A percentile compares a stretch with the other conserved stretches of the same genome.
phyloP scores from a whole-genome alignment of 2,329 filamentous ascomycete species.

The Cercospora nicotianae region DNA sequence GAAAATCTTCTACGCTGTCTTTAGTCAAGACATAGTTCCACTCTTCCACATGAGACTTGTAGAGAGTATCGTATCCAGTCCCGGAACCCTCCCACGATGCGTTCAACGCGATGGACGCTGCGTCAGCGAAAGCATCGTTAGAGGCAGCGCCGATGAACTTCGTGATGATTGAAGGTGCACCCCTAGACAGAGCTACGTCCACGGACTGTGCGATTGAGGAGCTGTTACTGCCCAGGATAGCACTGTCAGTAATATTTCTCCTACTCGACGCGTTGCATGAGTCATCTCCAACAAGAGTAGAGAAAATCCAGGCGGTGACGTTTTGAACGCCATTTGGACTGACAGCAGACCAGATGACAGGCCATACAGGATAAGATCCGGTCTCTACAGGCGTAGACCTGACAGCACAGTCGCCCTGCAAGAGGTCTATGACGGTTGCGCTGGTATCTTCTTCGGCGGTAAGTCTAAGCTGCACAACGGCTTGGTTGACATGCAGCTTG shows the following conservation, averaged over 20 bases:
- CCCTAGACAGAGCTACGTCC: conserved; percentile 54
- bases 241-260: conserved; percentile 46
- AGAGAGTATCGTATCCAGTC: conserved; percentile 57
- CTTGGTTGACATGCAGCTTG: conserved; percentile 63
- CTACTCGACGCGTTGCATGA: conserved; percentile 45
- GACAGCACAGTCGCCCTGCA: conserved; percentile 69
- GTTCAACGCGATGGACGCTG: conserved; percentile 55
- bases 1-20: conserved; percentile 64
- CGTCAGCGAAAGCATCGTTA: conserved; percentile 64
- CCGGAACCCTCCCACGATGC: conserved; percentile 54
- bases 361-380: conserved; percentile 52
- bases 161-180: conserved; percentile 56
- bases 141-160: conserved; percentile 71
- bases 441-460: conserved; percentile 55
- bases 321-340: conserved; percentile 61
- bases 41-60: conserved; percentile 59
- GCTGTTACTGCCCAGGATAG: conserved; percentile 56
- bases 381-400: conserved; percentile 61
- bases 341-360: conserved; percentile 65
- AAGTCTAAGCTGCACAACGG: conserved; percentile 60
- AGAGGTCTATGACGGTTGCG: conserved; percentile 63
- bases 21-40: conserved; percentile 63
- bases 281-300: conserved; percentile 48
- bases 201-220: conserved; percentile 66
- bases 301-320: conserved; percentile 62